A percentile compares a stretch with the other conserved stretches of the same genome.
Evolutionary conservation across 495 filamentous ascomycete species (phyloP).

Genomic region (Collariella sp.): DNA sequence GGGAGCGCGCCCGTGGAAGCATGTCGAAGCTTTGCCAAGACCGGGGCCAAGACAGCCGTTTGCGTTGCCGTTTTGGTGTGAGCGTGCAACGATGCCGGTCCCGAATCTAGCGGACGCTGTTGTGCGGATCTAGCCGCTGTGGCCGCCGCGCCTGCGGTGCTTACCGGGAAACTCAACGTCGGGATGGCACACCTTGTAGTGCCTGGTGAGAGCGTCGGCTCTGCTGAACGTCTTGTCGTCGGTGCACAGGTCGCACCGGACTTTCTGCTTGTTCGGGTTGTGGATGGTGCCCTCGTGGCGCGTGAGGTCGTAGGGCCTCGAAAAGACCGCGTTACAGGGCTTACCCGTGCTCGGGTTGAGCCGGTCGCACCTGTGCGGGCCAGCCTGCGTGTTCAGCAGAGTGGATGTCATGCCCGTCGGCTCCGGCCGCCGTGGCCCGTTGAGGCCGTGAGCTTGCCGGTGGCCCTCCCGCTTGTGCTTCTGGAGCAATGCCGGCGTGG

Average conservation of each 20-base stretch:
- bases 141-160: constrained; percentile 34
- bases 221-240: constrained; percentile 95
- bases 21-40: constrained; percentile 1
- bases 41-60: neutral
- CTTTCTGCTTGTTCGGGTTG: constrained; percentile 88
- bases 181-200: constrained; percentile 85
- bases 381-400: constrained; percentile 26
- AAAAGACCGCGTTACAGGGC: constrained; percentile 93
- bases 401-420: constrained; percentile 16
- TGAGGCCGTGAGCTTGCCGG: constrained; percentile 49
- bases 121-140: constrained; percentile 1
- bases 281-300: constrained; percentile 97
- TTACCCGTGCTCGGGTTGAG: constrained; percentile 95
- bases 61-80: neutral
- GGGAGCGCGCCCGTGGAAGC: neutral
- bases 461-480: constrained; percentile 95
- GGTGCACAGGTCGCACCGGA: constrained; percentile 89
- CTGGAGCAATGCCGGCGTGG: constrained; percentile 75
- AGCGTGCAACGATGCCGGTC: neutral
- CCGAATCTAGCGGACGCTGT: neutral
- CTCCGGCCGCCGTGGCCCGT: constrained; percentile 17
- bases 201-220: constrained; percentile 82
- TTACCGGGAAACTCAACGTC: constrained; percentile 76
- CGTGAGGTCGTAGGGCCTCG: constrained; percentile 94
- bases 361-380: constrained; percentile 51